phyloP scores from a whole-genome alignment of 805 yeast genomes.

The Candida cerambycidarum region DNA sequence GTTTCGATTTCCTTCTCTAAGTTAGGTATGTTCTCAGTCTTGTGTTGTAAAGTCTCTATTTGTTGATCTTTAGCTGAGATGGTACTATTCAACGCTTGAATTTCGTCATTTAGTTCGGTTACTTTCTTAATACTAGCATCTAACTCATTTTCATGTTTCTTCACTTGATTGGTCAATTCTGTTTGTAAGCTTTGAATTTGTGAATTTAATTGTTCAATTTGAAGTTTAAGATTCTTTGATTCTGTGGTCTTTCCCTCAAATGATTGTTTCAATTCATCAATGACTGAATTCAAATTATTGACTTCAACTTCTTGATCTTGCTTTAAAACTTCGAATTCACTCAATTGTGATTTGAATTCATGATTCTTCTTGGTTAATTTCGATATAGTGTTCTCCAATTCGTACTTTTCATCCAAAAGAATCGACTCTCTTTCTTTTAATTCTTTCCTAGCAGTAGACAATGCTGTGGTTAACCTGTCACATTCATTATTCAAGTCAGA shows the following conservation, averaged over 20 bases:
- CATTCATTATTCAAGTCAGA: conserved; percentile 53
- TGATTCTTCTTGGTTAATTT: conserved; percentile 39
- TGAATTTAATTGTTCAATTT: conserved; percentile 1
- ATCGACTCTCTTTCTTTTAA: conserved; percentile 33
- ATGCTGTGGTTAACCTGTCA: conserved; percentile 45
- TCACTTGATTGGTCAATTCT: neutral
- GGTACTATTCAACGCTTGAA: conserved; percentile 11
- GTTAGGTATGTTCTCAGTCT: conserved; percentile 39
- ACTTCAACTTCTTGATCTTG: conserved; percentile 38
- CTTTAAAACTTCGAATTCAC: conserved; percentile 39
- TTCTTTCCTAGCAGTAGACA: conserved; percentile 39
- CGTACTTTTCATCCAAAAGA: conserved; percentile 39
- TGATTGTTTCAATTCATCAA: conserved; percentile 48
- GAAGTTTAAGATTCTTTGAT: conserved; percentile 9
- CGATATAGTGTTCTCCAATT: conserved; percentile 38
- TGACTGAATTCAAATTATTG: conserved; percentile 41
- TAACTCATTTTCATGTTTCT: conserved; percentile 2
- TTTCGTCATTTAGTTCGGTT: conserved; percentile 9
- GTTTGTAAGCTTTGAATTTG: neutral
- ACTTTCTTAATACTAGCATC: neutral
- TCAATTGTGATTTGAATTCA: conserved; percentile 40
- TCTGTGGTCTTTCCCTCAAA: conserved; percentile 29
- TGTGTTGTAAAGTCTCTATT: conserved; percentile 16
- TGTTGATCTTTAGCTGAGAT: conserved; percentile 6
- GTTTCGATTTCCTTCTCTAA: conserved; percentile 53